Base-by-base conservation (phyloP, 2,329 filamentous ascomycete species). In the Daldinia sp. region DNA sequence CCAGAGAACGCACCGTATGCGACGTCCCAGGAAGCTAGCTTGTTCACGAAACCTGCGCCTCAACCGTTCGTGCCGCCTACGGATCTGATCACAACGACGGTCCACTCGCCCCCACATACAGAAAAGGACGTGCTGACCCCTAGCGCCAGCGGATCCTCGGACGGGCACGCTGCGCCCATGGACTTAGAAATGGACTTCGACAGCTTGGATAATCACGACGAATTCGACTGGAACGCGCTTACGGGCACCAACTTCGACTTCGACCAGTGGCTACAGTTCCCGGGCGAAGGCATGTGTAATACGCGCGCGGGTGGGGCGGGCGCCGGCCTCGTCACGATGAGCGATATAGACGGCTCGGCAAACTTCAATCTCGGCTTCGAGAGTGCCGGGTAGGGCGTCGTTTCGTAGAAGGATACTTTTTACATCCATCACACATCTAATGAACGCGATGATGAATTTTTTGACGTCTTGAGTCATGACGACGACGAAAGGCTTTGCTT, bases 211-310 rank as follows among this genome's bases (percentile, higher is more conserved):
- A 78, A 77, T 27, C 78, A 80, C 50, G 80, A 81, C 45, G 81
- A 82, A 52, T 83, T 85, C 58, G 83, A 85, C 66, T 86, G 83
- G 83, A 82, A 83, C 65, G 80, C 80, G 17, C 76, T 84, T 3
- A 77, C 82, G 13, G 82, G 80, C 4, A 81, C 82, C 7, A 83
- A 85, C 63, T 81, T 86, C 61, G 84, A 87, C 57, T 83, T 86
- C 54, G 83, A 86, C 59, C 83, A 86, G 68, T 87, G 83, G 82
- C 77, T 87, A 19, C 82, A 87, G 61, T 87, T 85, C 64, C 84
- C 83, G 4, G 78, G 79, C 1, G 84, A 85, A 50, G 81, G 79
- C 9, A 79, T 76, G 61, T 75, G 39, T 1, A 30, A 19, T 8
- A 21, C 39, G 5, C 11, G 25, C 8, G 8, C 45, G 9, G 25